These are phyloP conservation scores for Antitrichia curtipendula DNA, from an alignment of 225 moss, liverwort and hornwort species.

Conservation along the genomic window DNA sequence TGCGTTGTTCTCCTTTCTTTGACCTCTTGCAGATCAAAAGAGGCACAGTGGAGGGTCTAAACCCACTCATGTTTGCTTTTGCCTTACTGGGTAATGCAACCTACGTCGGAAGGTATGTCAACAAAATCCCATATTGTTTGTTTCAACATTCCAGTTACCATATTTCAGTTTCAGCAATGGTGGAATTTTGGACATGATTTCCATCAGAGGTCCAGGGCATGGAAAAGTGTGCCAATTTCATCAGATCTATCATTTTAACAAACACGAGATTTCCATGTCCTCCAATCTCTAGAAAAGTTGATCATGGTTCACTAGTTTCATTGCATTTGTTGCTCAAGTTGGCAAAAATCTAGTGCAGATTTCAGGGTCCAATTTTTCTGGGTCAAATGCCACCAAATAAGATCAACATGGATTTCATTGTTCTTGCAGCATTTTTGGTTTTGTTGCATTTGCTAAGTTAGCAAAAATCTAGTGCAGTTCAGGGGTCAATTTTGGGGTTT, in stretches of 20 bases:
- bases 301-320: too few relatives aligned
- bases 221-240: not conserved
- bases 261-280: not conserved
- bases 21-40: constrained; percentile 19
- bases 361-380: too few relatives aligned
- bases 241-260: not conserved
- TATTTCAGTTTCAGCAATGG: not conserved
- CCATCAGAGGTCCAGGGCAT: not conserved
- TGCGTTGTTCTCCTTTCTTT: not conserved
- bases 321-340: too few relatives aligned
- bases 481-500: too few relatives aligned
- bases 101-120: constrained; percentile 54
- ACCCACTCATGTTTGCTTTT: constrained; percentile 74
- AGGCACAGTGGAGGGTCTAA: constrained; percentile 67
- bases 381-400: too few relatives aligned
- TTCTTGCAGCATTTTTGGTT: too few relatives aligned
- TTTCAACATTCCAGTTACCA: not conserved
- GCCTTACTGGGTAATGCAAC: constrained; percentile 60
- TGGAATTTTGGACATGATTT: not conserved
- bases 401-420: too few relatives aligned
- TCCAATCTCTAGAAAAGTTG: not conserved
- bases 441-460: too few relatives aligned
- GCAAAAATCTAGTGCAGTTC: too few relatives aligned
- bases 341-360: too few relatives aligned
- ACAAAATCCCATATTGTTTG: too few relatives aligned